A percentile compares a stretch with the other conserved stretches of the same genome.
Conservation (phyloP, 495 filamentous ascomycete species). For the Aspergillus sclerotiicarbonarius region DNA sequence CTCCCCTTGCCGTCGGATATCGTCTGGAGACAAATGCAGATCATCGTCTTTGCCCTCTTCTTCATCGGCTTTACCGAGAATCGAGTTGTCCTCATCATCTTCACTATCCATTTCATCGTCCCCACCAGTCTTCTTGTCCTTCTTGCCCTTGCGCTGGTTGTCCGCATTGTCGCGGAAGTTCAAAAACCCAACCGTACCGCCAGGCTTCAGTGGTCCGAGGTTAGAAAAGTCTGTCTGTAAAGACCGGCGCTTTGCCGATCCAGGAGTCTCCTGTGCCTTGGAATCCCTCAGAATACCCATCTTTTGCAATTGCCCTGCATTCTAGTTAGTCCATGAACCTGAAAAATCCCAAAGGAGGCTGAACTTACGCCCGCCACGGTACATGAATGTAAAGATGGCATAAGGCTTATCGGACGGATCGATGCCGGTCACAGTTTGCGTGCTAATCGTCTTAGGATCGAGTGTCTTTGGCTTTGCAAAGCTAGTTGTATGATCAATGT, state of each 20-base stretch:
- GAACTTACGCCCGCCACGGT: constrained; percentile 86
- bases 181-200: constrained; percentile 83
- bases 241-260: constrained; percentile 67
- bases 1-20: constrained; percentile 79
- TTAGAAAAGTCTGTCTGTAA: constrained; percentile 77
- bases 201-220: constrained; percentile 78
- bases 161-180: constrained; percentile 77
- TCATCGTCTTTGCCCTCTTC: constrained; percentile 69
- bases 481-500: constrained; percentile 96
- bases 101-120: constrained; percentile 75
- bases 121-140: constrained; percentile 47
- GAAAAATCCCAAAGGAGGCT: neutral
- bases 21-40: constrained; percentile 65
- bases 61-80: constrained; percentile 64
- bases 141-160: constrained; percentile 48
- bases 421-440: constrained; percentile 97
- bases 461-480: constrained; percentile 97
- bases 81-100: constrained; percentile 59
- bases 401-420: constrained; percentile 94
- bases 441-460: constrained; percentile 95
- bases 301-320: constrained; percentile 81
- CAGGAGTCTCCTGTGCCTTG: constrained; percentile 57
- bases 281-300: constrained; percentile 77
- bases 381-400: constrained; percentile 96
- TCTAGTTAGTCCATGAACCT: constrained; percentile 19